phyloP scores from a whole-genome alignment of 176 grass and related monocot genomes.

The Hordeum vulgare region MorexV3_pseudomolecules_assembly NC_058521.1:545868136-545868635 shows the following conservation, averaged over 20 bases:
- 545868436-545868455: too few relatives aligned
- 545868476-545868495: too few relatives aligned
- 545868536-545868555: too few relatives aligned
- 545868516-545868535: too few relatives aligned
- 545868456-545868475: too few relatives aligned
- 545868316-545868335: slow-evolving; percentile 33
- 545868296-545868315: background rate
- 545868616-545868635: too few relatives aligned
- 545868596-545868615: too few relatives aligned
- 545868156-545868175: slow-evolving; percentile 12
- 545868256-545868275: slow-evolving; percentile 11
- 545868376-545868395: background rate
- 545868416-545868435: background rate
- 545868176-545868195: background rate
- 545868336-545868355: background rate
- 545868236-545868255: slow-evolving; percentile 10
- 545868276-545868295: background rate
- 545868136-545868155: background rate
- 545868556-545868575: too few relatives aligned
- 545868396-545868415: background rate
- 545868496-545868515: too few relatives aligned
- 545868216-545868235: background rate
- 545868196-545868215: too few relatives aligned
- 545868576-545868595: too few relatives aligned
- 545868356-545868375: background rate